Percentiles rank a stretch among this genome's conserved stretches.
Conservation (phyloP, 2,329 filamentous ascomycete genomes). For the Phyllosticta capitalensis region DNA sequence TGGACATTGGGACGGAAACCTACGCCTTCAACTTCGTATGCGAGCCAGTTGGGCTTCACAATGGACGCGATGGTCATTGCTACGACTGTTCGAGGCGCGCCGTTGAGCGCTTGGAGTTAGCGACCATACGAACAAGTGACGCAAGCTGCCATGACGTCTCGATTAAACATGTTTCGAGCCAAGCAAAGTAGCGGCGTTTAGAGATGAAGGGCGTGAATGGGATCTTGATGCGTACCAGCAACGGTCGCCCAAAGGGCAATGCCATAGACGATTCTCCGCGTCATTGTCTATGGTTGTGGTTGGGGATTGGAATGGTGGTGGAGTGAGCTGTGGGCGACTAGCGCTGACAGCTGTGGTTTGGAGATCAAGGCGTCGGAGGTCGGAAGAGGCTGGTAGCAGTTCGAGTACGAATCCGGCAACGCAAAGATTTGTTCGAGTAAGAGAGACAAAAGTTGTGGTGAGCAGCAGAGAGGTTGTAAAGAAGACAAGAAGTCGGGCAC, state of each 20-base stretch:
- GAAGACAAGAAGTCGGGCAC: neutral
- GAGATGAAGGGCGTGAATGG: neutral
- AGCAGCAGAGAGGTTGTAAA: neutral
- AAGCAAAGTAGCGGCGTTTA: neutral
- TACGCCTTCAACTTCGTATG: constrained; percentile 31
- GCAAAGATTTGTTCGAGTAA: neutral
- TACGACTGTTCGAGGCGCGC: constrained; percentile 43
- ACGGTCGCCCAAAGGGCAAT: constrained; percentile 39
- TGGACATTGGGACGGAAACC: neutral
- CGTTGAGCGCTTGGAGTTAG: neutral
- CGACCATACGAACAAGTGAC: neutral
- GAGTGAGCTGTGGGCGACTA: neutral
- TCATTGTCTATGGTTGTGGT: constrained; percentile 27
- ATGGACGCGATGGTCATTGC: constrained; percentile 63
- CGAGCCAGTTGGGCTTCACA: constrained; percentile 61
- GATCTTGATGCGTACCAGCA: constrained; percentile 25
- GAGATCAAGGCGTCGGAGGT: neutral
- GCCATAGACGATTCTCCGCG: constrained; percentile 39
- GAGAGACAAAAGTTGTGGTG: neutral
- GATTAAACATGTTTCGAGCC: constrained; percentile 11
- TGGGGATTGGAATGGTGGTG: neutral
- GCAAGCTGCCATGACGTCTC: constrained; percentile 5
- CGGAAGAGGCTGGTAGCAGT: neutral
- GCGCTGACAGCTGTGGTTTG: neutral
- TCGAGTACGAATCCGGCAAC: neutral